Percentiles rank a stretch among this genome's conserved stretches.
Evolutionary conservation across 108 stramenopile genomes (phyloP).

Genomic region (Aurantiochytrium sp.): DNA sequence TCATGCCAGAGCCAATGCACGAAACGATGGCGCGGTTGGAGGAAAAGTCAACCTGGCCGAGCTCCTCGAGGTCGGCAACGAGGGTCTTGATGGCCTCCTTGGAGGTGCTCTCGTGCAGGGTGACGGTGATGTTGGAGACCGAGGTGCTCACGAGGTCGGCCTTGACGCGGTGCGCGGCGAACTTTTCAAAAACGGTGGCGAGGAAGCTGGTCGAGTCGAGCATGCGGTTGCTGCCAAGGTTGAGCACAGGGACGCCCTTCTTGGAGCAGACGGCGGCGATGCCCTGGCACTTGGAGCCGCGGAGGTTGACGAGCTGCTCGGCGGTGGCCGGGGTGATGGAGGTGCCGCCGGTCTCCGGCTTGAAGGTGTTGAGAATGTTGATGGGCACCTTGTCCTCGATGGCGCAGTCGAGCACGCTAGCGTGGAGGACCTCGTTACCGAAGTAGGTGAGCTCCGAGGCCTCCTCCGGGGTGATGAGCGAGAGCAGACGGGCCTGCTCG

Average conservation of each 20-base stretch:
- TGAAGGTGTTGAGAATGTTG: conserved; percentile 32
- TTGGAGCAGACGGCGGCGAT: conserved; percentile 30
- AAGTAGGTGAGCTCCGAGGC: conserved; percentile 25
- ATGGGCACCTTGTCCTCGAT: conserved; percentile 32
- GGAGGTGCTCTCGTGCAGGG: conserved; percentile 15
- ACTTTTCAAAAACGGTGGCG: conserved; percentile 30
- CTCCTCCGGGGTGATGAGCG: conserved; percentile 19
- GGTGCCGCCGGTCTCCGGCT: conserved; percentile 18
- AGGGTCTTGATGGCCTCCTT: conserved; percentile 20
- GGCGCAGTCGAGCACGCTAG: background rate
- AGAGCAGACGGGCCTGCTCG: background rate
- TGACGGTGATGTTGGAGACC: conserved; percentile 21
- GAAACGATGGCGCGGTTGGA: conserved; percentile 9
- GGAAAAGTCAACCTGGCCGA: background rate
- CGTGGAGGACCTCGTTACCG: conserved; percentile 30
- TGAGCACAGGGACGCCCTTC: conserved; percentile 17
- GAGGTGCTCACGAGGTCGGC: conserved; percentile 22
- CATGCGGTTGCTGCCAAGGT: conserved; percentile 27
- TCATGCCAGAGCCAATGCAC: conserved; percentile 19
- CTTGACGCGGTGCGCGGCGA: conserved; percentile 19
- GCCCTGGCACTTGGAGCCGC: background rate
- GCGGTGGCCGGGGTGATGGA: background rate
- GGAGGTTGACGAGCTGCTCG: conserved; percentile 1
- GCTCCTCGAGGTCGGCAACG: conserved; percentile 10
- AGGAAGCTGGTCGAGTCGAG: conserved; percentile 9